These are phyloP conservation scores for Talaromyces sp. DNA, from an alignment of 2,329 filamentous ascomycete genomes.

Conservation along the genomic window DNA sequence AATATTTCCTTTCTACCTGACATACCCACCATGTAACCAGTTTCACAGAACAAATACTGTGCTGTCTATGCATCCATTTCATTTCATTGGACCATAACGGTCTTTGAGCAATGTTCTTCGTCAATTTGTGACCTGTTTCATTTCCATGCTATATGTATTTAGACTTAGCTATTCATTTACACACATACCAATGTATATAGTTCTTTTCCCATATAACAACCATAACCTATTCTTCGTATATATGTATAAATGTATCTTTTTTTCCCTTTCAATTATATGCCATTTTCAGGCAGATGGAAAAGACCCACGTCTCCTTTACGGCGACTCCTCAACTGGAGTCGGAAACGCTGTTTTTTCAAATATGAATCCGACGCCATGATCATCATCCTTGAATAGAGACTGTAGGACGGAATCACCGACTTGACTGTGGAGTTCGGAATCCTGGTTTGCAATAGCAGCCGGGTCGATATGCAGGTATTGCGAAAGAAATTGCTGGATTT, in stretches of 20 bases:
- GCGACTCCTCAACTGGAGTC: background rate
- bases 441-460: conserved; percentile 5
- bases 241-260: background rate
- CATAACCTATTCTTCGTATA: background rate
- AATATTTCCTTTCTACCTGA: background rate
- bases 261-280: background rate
- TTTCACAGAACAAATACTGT: background rate
- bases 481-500: conserved; percentile 38
- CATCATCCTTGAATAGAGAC: conserved; percentile 31
- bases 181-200: background rate
- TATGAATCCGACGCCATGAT: conserved; percentile 32
- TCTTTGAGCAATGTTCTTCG: background rate
- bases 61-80: background rate
- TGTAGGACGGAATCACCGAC: conserved; percentile 21
- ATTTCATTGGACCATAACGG: background rate
- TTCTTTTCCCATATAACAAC: background rate
- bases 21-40: background rate
- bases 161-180: background rate
- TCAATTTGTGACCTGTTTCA: background rate
- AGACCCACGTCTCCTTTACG: background rate
- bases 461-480: conserved; percentile 40
- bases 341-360: conserved; percentile 30
- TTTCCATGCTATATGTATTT: background rate
- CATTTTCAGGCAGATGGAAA: background rate
- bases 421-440: conserved; percentile 7